These are phyloP conservation scores for Epichloe gansuensis DNA, from an alignment of 2,329 filamentous ascomycete genomes.

Conservation along the genomic window DNA sequence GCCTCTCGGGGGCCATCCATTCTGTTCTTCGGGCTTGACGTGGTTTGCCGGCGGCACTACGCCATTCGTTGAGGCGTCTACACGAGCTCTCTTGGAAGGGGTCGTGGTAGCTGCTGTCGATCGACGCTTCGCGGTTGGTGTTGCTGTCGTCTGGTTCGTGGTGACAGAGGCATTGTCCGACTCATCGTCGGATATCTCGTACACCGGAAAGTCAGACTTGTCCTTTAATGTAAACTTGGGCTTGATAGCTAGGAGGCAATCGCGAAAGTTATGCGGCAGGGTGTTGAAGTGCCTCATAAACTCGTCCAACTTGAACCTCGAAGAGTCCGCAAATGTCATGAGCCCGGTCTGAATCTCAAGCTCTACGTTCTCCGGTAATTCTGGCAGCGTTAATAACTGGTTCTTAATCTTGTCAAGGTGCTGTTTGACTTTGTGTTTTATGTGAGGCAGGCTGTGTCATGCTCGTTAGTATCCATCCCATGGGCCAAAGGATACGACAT, in stretches of 20 bases:
- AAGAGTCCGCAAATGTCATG: constrained; percentile 39
- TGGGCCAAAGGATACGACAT: not conserved
- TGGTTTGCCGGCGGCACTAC: constrained; percentile 4
- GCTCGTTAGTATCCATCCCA: constrained; percentile 1
- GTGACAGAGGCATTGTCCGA: constrained; percentile 18
- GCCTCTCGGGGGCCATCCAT: constrained; percentile 6
- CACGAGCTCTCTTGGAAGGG: constrained; percentile 22
- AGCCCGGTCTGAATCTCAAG: constrained; percentile 50
- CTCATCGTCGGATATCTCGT: constrained; percentile 28
- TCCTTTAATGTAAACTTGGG: constrained; percentile 32
- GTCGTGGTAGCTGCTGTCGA: constrained; percentile 16
- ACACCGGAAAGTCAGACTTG: constrained; percentile 19
- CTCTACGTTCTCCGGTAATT: constrained; percentile 55
- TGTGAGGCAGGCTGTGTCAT: constrained; percentile 32
- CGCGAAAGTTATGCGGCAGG: constrained; percentile 38
- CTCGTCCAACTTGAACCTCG: constrained; percentile 36
- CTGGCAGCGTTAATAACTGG: constrained; percentile 47
- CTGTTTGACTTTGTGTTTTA: constrained; percentile 38
- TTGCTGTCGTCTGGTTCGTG: constrained; percentile 10
- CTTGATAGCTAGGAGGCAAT: constrained; percentile 32
- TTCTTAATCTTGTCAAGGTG: constrained; percentile 38
- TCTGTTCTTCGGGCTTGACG: constrained; percentile 28
- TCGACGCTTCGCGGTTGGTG: constrained; percentile 19
- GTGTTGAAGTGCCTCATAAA: constrained; percentile 33
- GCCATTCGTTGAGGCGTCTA: constrained; percentile 9